phyloP scores from a whole-genome alignment of 305 asterid species.

The Fraxinus paxiana region DNA sequence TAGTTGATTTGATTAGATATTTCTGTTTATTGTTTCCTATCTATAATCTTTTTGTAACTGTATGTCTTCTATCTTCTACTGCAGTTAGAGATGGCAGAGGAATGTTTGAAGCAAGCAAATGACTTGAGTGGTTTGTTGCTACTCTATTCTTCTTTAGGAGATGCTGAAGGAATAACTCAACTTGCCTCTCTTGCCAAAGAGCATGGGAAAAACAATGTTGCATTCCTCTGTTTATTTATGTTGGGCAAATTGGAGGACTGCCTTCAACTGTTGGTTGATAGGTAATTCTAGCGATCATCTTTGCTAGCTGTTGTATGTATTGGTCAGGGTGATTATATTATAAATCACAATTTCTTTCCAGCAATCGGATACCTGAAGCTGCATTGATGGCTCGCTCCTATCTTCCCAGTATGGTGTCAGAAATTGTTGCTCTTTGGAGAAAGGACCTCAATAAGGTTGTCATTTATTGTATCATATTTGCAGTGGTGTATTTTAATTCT shows the following conservation, averaged over 20 bases:
- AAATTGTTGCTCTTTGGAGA: constrained; percentile 89
- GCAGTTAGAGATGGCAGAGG: constrained; percentile 94
- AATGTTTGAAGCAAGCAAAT: constrained; percentile 88
- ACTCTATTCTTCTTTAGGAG: constrained; percentile 85
- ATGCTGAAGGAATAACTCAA: constrained; percentile 77
- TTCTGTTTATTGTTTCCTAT: constrained; percentile 19
- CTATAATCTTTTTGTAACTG: constrained; percentile 4
- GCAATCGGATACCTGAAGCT: constrained; percentile 99
- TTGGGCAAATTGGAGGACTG: constrained; percentile 91
- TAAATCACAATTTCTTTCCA: constrained; percentile 31
- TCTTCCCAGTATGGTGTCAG: constrained; percentile 97
- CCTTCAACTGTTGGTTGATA: constrained; percentile 85
- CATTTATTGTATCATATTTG: constrained; percentile 1
- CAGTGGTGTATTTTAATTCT: constrained; percentile 15
- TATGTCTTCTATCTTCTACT: constrained; percentile 28
- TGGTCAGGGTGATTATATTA: constrained; percentile 8
- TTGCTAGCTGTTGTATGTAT: constrained; percentile 15
- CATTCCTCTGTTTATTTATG: constrained; percentile 90
- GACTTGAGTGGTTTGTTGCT: constrained; percentile 91
- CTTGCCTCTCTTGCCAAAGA: constrained; percentile 83
- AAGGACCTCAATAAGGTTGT: constrained; percentile 80
- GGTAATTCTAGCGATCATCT: constrained; percentile 40
- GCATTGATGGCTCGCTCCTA: constrained; percentile 99
- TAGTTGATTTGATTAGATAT: constrained; percentile 14
- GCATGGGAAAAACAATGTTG: constrained; percentile 89